phyloP scores from a whole-genome alignment of 495 filamentous ascomycete genomes.

The Lasiosphaeria hispida region DNA sequence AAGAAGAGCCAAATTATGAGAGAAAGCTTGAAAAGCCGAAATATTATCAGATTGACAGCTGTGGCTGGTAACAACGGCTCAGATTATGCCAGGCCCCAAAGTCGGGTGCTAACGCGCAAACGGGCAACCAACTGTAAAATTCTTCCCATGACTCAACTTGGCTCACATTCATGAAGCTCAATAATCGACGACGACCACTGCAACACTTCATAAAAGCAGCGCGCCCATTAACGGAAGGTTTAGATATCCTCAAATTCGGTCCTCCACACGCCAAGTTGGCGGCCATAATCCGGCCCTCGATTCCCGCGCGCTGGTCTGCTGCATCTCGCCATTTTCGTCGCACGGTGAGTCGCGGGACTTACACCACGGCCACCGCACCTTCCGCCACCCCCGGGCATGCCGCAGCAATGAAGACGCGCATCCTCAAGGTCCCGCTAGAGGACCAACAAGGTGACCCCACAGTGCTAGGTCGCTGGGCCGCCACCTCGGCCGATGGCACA shows the following conservation, averaged over 20 bases:
- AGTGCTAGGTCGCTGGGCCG: slow-evolving; percentile 26
- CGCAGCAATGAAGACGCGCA: slow-evolving; percentile 33
- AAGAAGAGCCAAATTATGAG: too few relatives aligned
- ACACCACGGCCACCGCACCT: slow-evolving; percentile 12
- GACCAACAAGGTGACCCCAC: slow-evolving; percentile 5
- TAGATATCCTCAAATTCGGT: not conserved
- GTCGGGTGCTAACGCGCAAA: too few relatives aligned
- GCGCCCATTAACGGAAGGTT: too few relatives aligned
- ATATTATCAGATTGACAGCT: too few relatives aligned
- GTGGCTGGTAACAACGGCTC: too few relatives aligned
- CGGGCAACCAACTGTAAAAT: not conserved
- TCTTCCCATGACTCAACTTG: too few relatives aligned
- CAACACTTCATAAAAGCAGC: not conserved
- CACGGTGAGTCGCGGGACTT: slow-evolving; percentile 6
- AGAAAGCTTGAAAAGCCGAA: too few relatives aligned
- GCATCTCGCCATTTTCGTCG: slow-evolving; percentile 8
- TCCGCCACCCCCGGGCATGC: slow-evolving; percentile 5
- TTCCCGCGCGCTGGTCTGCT: slow-evolving; percentile 26
- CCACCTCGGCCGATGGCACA: not conserved
- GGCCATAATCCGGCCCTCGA: not conserved
- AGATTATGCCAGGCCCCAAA: too few relatives aligned
- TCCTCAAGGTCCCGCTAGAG: slow-evolving; percentile 27
- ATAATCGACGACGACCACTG: not conserved
- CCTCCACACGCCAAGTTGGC: slow-evolving; percentile 17
- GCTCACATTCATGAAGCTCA: too few relatives aligned